Evolutionary conservation across 192 early-diverging fungal genomes (phyloP).

Genomic region (Podila horticola): DNA sequence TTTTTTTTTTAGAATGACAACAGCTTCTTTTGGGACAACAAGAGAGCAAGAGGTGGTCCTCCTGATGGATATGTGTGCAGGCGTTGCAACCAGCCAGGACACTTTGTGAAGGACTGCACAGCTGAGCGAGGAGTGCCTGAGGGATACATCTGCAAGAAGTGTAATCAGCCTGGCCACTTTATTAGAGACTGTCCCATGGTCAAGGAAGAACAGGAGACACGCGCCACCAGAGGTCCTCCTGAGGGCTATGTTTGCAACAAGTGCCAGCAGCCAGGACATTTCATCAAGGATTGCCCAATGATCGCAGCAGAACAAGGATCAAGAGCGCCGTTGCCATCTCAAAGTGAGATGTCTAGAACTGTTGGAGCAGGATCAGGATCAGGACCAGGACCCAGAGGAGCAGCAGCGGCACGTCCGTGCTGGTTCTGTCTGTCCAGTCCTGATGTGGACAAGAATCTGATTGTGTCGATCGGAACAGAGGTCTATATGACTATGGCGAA

Average conservation of each 20-base stretch:
- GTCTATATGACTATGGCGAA: conserved; percentile 89
- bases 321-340: not conserved
- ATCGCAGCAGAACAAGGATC: conserved; percentile 23
- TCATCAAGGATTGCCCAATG: conserved; percentile 60
- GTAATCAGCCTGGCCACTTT: conserved; percentile 63
- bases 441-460: conserved; percentile 88
- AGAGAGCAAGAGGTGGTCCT: conserved; percentile 37
- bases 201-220: conserved; percentile 18
- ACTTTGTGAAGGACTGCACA: conserved; percentile 61
- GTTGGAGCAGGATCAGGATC: not conserved
- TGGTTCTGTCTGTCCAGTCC: conserved; percentile 98
- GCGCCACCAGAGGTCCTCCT: conserved; percentile 9
- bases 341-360: not conserved
- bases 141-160: conserved; percentile 60
- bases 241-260: conserved; percentile 57
- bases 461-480: conserved; percentile 84
- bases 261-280: conserved; percentile 66
- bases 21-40: conserved; percentile 45
- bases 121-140: conserved; percentile 25
- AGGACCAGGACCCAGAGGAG: not conserved
- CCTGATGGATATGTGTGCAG: conserved; percentile 63
- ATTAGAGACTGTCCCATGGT: conserved; percentile 56
- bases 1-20: conserved; percentile 1
- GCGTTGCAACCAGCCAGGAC: conserved; percentile 51
- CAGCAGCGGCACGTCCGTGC: conserved; percentile 64